Evolutionary conservation across 495 filamentous ascomycete genomes (phyloP), one percentile per base, ranked within the genome.

Genomic region (Penicillium waksmanii): DNA sequence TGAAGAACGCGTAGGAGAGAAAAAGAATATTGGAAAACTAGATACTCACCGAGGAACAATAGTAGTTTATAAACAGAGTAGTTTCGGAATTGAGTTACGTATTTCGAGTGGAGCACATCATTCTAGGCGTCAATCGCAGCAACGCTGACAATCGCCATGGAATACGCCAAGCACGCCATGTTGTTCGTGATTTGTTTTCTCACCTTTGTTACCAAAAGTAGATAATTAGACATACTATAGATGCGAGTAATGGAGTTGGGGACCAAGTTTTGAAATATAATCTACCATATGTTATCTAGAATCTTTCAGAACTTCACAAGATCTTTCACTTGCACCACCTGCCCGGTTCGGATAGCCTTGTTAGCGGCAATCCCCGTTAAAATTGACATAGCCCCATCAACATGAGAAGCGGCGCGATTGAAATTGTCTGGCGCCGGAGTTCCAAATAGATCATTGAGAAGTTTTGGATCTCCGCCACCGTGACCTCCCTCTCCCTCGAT

Each of bases 281-380:
- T 38, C 10, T 38, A 15, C 35, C 0, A 27, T 27, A 3, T 38
- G 13, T 3, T 15, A 38, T 38, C 36, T 38, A 38, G 36, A 51
- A 12, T 34, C 10, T 0, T 31, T 19, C 23, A 70, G 15, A 71
- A 58, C 33, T 64, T 35, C 10, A 73, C 59, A 13, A 73, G 21
- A 51, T 73, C 70, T 42, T 67, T 58, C 1, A 73, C 67, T 8
- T 67, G 61, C 17, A 74, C 69, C 10, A 68, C 51, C 42, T 72
- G 75, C 0, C 82, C 82, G 48, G 77, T 84, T 1, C 77, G 75
- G 35, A 85, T 81, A 5, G 83, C 83, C 66, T 67, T 71, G 57
- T 85, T 86, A 6, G 82, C 83, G 25, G 80, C 82, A 60, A 86
- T 83, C 0, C 83, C 84, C 0, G 82, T 85, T 59, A 84, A 36